Conservation (phyloP, 1,284 basidiomycete genomes). For the Ustilago loliicola region DNA sequence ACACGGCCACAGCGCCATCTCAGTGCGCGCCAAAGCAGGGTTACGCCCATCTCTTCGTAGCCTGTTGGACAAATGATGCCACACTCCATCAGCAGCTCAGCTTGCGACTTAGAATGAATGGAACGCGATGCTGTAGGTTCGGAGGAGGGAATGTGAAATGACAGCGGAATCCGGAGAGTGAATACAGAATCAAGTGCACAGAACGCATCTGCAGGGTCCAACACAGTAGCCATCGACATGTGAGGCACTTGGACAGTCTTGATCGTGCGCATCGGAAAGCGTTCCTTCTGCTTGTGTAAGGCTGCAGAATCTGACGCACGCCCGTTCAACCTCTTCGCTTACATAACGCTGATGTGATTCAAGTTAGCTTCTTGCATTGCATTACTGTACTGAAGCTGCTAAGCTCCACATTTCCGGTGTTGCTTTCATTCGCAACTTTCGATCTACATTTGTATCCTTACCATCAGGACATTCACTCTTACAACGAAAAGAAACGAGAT, state of each 20-base stretch:
- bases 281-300: background rate
- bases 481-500: background rate
- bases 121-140: background rate
- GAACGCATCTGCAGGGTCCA: constrained; percentile 37
- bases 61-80: background rate
- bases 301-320: constrained; percentile 3
- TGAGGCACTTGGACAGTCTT: constrained; percentile 8
- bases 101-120: background rate
- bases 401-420: constrained; percentile 19
- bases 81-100: background rate
- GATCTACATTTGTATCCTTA: background rate
- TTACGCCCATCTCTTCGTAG: background rate
- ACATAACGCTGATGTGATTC: constrained; percentile 27
- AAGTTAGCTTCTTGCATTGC: background rate
- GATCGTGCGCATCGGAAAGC: constrained; percentile 1
- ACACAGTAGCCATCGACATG: background rate
- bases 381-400: background rate
- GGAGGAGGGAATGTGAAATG: background rate
- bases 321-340: background rate
- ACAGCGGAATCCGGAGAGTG: constrained; percentile 15
- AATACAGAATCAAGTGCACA: background rate
- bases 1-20: background rate
- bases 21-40: background rate
- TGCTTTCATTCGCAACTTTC: background rate
- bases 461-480: background rate